Base-by-base conservation (phyloP, 1,284 basidiomycete species). In the Thecaphora frezii region DNA sequence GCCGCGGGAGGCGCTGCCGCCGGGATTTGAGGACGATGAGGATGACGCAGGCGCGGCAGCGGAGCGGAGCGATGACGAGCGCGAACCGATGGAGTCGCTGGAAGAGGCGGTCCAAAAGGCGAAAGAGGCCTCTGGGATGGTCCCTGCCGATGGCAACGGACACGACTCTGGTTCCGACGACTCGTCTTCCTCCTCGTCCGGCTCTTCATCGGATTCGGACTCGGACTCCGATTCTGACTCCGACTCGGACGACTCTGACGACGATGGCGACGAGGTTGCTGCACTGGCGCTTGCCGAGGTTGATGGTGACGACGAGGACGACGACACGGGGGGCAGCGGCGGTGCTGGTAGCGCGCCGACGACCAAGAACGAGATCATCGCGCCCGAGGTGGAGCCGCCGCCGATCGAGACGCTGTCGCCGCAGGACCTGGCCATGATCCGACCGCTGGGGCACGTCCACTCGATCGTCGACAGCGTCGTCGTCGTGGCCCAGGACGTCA, bases 401-500 rank as follows among this genome's bases (percentile, higher is more conserved):
- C 1, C 66, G 0, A 42, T 71, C 4, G 40, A 58, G n/a, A 46
- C 64, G 26, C 38, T 73, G 7, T 41, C 56, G 10, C 49, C 56
- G 10, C 51, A 37, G 7, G 69, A 74, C 8, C 46, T 62, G n/a
- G 42, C 54, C 7, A 56, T 66, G 1, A 18, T 73, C 16, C 51
- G 62, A 16, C 62, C 54, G 28, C 61, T 77, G 10, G 75, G 75
- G 9, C 49, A 51, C 18, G 53, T 77, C 40, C 71, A 71, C 41
- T 76, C 74, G 10, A 71, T 77, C 41, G 71, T 77, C 16, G 69
- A 73, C 56, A 65, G 61, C 43, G 73, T 75, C 5, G 71, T 77
- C 0, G 68, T 77, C 3, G 53, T 77, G 13, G 71, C 69, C 44
- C 75, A 77, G 44, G 70, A 74, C 22, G 58, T 66, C 7, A 51